These are phyloP conservation scores for Trichophyton simii DNA, from an alignment of 2,329 filamentous ascomycete species.

Conservation along the genomic window DNA sequence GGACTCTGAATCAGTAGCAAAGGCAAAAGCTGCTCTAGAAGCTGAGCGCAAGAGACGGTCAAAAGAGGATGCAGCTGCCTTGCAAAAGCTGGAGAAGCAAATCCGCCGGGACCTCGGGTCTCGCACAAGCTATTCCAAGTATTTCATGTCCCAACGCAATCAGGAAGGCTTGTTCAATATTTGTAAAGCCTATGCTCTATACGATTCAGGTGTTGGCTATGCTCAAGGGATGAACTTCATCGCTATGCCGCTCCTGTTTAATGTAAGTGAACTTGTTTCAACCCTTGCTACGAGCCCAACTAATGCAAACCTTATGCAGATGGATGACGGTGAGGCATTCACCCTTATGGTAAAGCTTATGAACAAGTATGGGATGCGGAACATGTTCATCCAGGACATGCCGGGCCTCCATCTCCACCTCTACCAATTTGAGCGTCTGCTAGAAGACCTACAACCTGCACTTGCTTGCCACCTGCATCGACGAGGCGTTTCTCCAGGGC, in stretches of 20 bases:
- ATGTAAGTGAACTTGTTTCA: slow-evolving; percentile 42
- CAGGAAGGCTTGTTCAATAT: slow-evolving; percentile 91
- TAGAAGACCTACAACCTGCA: slow-evolving; percentile 89
- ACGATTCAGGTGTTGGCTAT: slow-evolving; percentile 88
- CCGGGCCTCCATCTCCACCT: slow-evolving; percentile 84
- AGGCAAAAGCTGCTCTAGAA: slow-evolving; percentile 50
- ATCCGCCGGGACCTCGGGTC: slow-evolving; percentile 86
- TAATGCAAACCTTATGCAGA: slow-evolving; percentile 38
- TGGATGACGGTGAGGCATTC: slow-evolving; percentile 96
- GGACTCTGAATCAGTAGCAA: slow-evolving; percentile 50
- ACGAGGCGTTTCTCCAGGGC: slow-evolving; percentile 71
- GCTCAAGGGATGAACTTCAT: slow-evolving; percentile 99
- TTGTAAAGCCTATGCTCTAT: slow-evolving; percentile 94
- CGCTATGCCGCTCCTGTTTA: slow-evolving; percentile 91
- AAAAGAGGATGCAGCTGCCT: slow-evolving; percentile 59
- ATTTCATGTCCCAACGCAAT: slow-evolving; percentile 75
- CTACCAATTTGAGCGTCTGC: slow-evolving; percentile 84
- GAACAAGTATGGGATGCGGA: slow-evolving; percentile 88
- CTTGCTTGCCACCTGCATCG: slow-evolving; percentile 89
- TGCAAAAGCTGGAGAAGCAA: slow-evolving; percentile 77
- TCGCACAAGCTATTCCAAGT: slow-evolving; percentile 92
- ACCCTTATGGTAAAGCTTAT: slow-evolving; percentile 84
- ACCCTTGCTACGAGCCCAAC: neutral
- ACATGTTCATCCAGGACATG: slow-evolving; percentile 94
- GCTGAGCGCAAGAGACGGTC: slow-evolving; percentile 64